Base-by-base conservation (phyloP, 768 basidiomycete species). In the Suillus luteus region DNA sequence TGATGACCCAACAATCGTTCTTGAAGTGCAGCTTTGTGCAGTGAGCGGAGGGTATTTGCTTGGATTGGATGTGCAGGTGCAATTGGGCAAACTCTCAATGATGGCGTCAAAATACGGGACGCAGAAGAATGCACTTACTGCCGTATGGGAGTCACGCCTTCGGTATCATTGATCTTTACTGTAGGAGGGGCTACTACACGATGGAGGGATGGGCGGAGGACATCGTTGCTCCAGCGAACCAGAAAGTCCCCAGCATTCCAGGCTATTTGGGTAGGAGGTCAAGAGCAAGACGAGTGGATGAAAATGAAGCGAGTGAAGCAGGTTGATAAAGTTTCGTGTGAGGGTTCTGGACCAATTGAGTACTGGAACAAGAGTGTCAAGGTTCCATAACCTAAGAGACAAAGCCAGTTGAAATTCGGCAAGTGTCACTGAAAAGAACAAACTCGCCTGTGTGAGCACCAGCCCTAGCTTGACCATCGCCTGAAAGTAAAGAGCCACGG, bases 71-170 rank as follows among this genome's bases (percentile, higher is more conserved):
- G 66, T 22, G 40, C 62, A 60, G 24, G 75, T 65, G 66, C 85
- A 86, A 62, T 84, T 90, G 24, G 92, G 90, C 33, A 94, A 75
- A 67, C 92, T 91, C 17, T 86, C 79, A 61, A 94, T 87, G 63
- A 82, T 78, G 14, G 90, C 79, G 46, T 82, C 82, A 68, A 84
- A 85, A 67, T 93, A 91, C 4, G 92, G 92, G 69, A 90, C 93
- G 79, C 90, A 92, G 77, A 95, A 95, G 80, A 91, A 95, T 9
- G 90, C 93, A 59, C 93, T 89, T 11, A 92, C 71, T 92, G 91
- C 33, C 93, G 83, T 11, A 78, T 74, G 1, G 91, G 87, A 1
- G 86, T 88, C 63, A 87, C 74, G 22, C 73, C 77, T 66, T 87
- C 85, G 7, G 76, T 78, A 9, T 81, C 78, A 66, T 73, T 82